Evolutionary conservation across 495 filamentous ascomycete genomes (phyloP).

Genomic region (Xylaria bambusicola): DNA sequence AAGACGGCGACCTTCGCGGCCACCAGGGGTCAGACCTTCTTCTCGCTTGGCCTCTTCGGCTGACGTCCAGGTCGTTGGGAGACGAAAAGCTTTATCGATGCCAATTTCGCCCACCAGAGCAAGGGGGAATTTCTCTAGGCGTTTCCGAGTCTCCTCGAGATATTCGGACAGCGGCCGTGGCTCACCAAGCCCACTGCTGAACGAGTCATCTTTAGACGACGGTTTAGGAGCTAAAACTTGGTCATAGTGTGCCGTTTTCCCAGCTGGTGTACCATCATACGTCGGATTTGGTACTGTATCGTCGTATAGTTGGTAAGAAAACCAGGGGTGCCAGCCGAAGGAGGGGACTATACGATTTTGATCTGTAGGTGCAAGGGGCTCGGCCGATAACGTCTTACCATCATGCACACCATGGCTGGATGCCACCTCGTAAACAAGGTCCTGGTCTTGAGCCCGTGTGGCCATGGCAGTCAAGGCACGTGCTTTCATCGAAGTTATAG

Average conservation of each 20-base stretch:
- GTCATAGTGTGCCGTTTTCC: constrained; percentile 72
- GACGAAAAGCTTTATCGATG: constrained; percentile 79
- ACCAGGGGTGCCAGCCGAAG: constrained; percentile 99
- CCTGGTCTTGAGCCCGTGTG: constrained; percentile 83
- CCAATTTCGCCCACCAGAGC: constrained; percentile 89
- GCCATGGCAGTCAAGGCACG: constrained; percentile 83
- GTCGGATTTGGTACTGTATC: constrained; percentile 47
- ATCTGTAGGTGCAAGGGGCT: constrained; percentile 7
- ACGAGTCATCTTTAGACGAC: constrained; percentile 52
- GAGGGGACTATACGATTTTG: constrained; percentile 63
- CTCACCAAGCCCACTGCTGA: constrained; percentile 67
- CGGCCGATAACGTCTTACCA: constrained; percentile 14
- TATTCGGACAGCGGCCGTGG: constrained; percentile 69
- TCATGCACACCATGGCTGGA: constrained; percentile 40
- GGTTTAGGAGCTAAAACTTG: constrained; percentile 64
- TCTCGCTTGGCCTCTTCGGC: constrained; percentile 41
- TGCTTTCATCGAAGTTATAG: constrained; percentile 76
- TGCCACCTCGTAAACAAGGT: constrained; percentile 73
- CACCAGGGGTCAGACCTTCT: constrained; percentile 69
- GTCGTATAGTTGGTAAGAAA: constrained; percentile 83
- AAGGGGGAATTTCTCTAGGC: constrained; percentile 63
- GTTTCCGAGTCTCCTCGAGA: constrained; percentile 62
- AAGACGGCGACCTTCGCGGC: constrained; percentile 74
- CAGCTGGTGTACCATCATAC: constrained; percentile 36
- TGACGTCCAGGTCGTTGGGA: constrained; percentile 64